Conservation (phyloP, 1,139 yeast genomes). For the Geotrichum candidum region DNA sequence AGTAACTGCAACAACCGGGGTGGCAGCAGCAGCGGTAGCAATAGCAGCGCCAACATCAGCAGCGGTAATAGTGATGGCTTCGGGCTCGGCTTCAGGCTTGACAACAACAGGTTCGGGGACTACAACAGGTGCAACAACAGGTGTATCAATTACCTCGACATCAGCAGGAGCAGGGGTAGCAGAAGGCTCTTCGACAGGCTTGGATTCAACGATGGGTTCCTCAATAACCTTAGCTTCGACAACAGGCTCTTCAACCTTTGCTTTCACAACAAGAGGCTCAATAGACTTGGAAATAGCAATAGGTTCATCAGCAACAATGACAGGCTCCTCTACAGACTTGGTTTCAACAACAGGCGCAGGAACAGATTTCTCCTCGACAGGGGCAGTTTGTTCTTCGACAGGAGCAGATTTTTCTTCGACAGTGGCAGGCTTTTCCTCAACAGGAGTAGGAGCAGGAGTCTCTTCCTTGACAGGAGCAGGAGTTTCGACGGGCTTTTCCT, state of each 20-base stretch:
- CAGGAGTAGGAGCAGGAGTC: conserved; percentile 4
- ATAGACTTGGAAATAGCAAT: background rate
- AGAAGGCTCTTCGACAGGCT: conserved; percentile 4
- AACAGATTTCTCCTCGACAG: conserved; percentile 1
- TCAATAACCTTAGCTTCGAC: background rate
- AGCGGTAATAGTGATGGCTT: background rate
- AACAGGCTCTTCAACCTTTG: conserved; percentile 6
- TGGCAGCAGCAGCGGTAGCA: background rate
- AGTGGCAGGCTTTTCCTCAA: background rate
- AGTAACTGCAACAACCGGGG: background rate
- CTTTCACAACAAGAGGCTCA: background rate
- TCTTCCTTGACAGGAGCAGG: background rate
- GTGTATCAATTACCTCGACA: no score
- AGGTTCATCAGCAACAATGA: conserved; percentile 1
- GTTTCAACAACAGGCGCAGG: background rate
- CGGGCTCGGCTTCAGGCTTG: background rate
- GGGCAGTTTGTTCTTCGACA: background rate
- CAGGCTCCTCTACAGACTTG: background rate
- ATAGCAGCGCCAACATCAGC: background rate
- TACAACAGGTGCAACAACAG: background rate
- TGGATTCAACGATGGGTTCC: no score
- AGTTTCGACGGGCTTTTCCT: background rate
- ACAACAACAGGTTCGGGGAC: conserved; percentile 7
- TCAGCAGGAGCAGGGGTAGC: background rate
- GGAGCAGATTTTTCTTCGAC: background rate